A percentile compares a stretch with the other conserved stretches of the same genome.
phyloP scores from a whole-genome alignment of 140 eudicot genomes.

The Oenanthe javanica region DNA sequence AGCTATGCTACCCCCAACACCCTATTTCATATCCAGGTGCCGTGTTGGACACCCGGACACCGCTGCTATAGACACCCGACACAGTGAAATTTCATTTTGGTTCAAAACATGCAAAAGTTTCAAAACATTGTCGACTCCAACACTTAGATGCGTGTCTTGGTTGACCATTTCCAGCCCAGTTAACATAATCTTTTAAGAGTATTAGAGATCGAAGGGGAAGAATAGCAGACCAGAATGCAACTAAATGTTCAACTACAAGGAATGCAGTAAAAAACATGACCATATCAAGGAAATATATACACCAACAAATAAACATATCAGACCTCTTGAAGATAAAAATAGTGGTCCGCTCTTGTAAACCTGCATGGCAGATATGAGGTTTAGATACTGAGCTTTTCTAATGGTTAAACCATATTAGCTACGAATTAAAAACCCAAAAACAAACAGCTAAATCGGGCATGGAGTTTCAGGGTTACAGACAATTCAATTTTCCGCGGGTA shows the following conservation, averaged over 20 bases:
- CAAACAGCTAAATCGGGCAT: no score
- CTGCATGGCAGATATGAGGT: slow-evolving; percentile 31
- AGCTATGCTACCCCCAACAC: no score
- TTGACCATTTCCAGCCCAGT: background rate
- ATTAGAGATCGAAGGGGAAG: background rate
- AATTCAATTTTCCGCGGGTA: no score
- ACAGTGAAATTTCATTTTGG: no score
- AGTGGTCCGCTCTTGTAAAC: slow-evolving; percentile 82
- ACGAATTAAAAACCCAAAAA: no score
- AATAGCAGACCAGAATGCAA: background rate
- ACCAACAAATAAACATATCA: background rate
- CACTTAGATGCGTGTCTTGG: no score
- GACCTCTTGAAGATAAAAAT: slow-evolving; percentile 81
- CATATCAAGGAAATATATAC: background rate
- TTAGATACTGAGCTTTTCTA: background rate
- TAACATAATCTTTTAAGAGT: background rate
- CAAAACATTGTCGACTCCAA: no score
- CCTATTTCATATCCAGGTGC: no score
- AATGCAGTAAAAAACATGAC: background rate
- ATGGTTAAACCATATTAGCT: background rate
- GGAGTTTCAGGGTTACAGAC: no score
- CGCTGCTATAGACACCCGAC: no score
- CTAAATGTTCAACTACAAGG: background rate
- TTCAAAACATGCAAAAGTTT: no score
- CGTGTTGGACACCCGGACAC: no score